Conservation (phyloP, 2,329 filamentous ascomycete genomes). For the Didymellaceae sp. region DNA sequence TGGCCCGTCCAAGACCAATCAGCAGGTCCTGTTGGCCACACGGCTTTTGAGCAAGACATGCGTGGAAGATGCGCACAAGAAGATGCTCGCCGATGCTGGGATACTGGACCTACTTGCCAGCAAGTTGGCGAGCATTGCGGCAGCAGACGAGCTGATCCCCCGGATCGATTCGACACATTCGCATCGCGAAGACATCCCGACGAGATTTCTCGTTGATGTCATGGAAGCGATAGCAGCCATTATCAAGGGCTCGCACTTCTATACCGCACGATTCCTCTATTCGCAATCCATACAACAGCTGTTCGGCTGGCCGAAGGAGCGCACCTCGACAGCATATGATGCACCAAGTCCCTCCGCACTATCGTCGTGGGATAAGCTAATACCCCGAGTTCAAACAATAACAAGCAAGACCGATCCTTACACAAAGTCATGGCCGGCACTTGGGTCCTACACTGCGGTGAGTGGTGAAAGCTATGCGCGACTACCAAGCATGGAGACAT, state of each 20-base stretch:
- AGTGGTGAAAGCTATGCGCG: conserved; percentile 39
- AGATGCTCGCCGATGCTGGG: conserved; percentile 72
- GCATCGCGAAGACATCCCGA: conserved; percentile 44
- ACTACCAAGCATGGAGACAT: conserved; percentile 42
- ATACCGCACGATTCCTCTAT: conserved; percentile 68
- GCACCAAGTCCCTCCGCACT: conserved; percentile 21
- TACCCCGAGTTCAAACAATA: conserved; percentile 49
- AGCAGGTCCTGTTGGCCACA: conserved; percentile 67
- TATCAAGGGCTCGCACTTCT: conserved; percentile 78
- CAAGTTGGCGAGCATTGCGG: conserved; percentile 62
- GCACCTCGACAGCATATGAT: conserved; percentile 27
- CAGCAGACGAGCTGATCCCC: conserved; percentile 32
- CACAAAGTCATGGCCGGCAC: conserved; percentile 53
- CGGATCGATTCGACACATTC: conserved; percentile 25
- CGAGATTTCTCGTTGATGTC: conserved; percentile 69
- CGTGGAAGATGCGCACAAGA: conserved; percentile 72
- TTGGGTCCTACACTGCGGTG: conserved; percentile 43
- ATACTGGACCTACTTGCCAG: conserved; percentile 80
- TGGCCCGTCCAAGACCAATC: conserved; percentile 60
- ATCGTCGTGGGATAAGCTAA: conserved; percentile 43
- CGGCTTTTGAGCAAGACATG: conserved; percentile 69
- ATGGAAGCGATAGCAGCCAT: conserved; percentile 80
- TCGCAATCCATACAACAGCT: conserved; percentile 48
- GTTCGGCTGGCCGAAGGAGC: conserved; percentile 42
- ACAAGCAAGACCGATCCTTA: conserved; percentile 49